Conservation (phyloP, 495 filamentous ascomycete species). For the Neurospora intermedia region DNA sequence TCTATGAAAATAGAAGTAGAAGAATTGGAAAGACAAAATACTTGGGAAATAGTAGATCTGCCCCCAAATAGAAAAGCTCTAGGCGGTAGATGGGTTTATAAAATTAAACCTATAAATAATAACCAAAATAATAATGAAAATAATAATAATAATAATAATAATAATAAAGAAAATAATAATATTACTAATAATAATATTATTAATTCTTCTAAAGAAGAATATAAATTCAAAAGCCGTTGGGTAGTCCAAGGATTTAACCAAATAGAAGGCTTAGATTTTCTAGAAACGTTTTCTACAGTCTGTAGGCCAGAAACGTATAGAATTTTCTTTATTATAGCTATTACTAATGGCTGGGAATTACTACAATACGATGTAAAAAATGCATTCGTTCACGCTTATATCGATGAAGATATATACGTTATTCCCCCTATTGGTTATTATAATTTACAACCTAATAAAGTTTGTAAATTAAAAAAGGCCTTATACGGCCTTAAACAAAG, state of each 20-base stretch:
- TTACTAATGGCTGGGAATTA: neutral
- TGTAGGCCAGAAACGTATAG: neutral
- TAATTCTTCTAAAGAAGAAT: neutral
- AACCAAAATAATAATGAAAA: neutral
- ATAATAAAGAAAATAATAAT: neutral
- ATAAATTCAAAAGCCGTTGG: constrained; percentile 1
- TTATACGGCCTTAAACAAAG: too few relatives aligned
- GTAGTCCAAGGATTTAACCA: constrained; percentile 1
- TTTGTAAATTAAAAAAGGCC: too few relatives aligned
- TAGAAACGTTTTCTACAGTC: neutral
- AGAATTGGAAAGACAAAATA: too few relatives aligned
- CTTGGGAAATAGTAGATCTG: too few relatives aligned
- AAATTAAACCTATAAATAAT: too few relatives aligned
- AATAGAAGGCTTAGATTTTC: neutral
- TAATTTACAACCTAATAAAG: neutral
- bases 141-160: neutral
- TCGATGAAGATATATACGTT: neutral
- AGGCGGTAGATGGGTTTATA: too few relatives aligned
- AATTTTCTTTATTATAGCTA: constrained; percentile 1
- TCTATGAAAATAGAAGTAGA: too few relatives aligned
- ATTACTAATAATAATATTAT: neutral
- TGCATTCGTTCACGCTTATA: neutral
- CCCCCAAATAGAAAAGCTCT: too few relatives aligned
- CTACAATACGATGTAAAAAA: neutral
- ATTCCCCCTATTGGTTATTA: neutral